Evolutionary conservation across 305 asterid species (phyloP).

Genomic region (Nicotiana rustica): DNA sequence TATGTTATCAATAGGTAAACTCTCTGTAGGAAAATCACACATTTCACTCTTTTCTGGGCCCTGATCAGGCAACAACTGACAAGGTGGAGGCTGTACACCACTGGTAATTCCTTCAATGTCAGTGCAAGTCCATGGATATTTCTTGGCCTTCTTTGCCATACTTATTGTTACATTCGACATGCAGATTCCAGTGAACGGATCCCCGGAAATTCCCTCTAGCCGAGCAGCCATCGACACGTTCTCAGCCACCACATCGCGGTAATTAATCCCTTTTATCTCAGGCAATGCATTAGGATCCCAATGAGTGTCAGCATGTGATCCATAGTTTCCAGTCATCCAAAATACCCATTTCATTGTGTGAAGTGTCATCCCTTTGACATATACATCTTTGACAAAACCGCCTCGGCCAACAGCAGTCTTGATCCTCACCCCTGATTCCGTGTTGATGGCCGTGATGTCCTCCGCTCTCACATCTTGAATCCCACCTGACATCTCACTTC

Average conservation of each 20-base stretch:
- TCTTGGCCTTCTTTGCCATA: slow-evolving; percentile 40
- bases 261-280: slow-evolving; percentile 45
- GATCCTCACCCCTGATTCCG: slow-evolving; percentile 66
- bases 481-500: slow-evolving; percentile 74
- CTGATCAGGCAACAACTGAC: slow-evolving; percentile 51
- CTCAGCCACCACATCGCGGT: slow-evolving; percentile 57
- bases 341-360: slow-evolving; percentile 75
- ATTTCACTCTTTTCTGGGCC: slow-evolving; percentile 41
- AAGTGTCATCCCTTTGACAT: slow-evolving; percentile 59
- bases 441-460: slow-evolving; percentile 62
- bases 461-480: slow-evolving; percentile 62
- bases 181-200: slow-evolving; percentile 43
- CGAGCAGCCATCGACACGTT: slow-evolving; percentile 62
- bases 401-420: slow-evolving; percentile 68
- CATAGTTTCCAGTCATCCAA: slow-evolving; percentile 72
- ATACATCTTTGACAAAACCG: slow-evolving; percentile 61
- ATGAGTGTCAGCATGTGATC: slow-evolving; percentile 60
- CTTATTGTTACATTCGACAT: slow-evolving; percentile 38
- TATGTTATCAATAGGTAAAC: slow-evolving; percentile 56
- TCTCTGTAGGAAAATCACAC: slow-evolving; percentile 65
- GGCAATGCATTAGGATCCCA: slow-evolving; percentile 65
- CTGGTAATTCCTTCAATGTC: slow-evolving; percentile 56
- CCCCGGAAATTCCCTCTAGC: slow-evolving; percentile 39
- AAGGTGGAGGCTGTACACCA: slow-evolving; percentile 64
- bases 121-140: slow-evolving; percentile 62